Evolutionary conservation across 2,329 filamentous ascomycete genomes (phyloP).

Genomic region (Sphaerulina populicola): DNA sequence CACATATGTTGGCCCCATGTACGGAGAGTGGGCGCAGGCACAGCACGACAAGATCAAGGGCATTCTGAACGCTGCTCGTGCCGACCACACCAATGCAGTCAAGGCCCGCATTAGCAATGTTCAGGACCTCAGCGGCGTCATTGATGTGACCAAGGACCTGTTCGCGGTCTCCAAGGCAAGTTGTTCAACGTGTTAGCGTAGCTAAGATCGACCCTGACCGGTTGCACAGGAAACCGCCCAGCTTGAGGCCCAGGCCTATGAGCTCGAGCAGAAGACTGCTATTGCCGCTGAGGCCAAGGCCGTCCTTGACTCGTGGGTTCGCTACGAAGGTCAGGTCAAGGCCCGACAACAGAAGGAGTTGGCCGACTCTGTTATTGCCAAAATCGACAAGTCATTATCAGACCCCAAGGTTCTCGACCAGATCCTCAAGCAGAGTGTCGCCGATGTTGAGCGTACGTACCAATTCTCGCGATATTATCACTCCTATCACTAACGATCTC

Average conservation of each 20-base stretch:
- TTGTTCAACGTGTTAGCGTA: constrained; percentile 5
- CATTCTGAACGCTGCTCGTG: constrained; percentile 88
- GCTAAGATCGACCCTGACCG: neutral
- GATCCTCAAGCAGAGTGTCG: constrained; percentile 92
- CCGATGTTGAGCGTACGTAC: constrained; percentile 84
- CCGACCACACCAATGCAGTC: constrained; percentile 91
- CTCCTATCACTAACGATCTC: neutral
- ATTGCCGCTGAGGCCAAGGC: constrained; percentile 87
- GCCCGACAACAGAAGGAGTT: constrained; percentile 96
- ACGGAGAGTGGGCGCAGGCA: constrained; percentile 82
- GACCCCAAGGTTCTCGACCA: constrained; percentile 95
- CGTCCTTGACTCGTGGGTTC: constrained; percentile 96
- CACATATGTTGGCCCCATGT: constrained; percentile 87
- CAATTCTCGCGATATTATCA: neutral
- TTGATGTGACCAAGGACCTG: constrained; percentile 92
- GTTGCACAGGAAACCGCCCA: constrained; percentile 81
- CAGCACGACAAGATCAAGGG: constrained; percentile 89
- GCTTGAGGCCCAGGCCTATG: constrained; percentile 91
- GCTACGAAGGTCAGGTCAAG: constrained; percentile 98
- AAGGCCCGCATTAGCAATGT: constrained; percentile 91
- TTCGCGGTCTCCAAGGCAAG: constrained; percentile 95
- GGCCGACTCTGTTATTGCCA: constrained; percentile 83
- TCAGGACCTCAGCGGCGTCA: constrained; percentile 85
- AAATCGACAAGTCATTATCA: constrained; percentile 98
- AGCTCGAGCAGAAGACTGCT: constrained; percentile 93